Conservation (phyloP, 768 basidiomycete species). For the Termitomyces sp. region DNA sequence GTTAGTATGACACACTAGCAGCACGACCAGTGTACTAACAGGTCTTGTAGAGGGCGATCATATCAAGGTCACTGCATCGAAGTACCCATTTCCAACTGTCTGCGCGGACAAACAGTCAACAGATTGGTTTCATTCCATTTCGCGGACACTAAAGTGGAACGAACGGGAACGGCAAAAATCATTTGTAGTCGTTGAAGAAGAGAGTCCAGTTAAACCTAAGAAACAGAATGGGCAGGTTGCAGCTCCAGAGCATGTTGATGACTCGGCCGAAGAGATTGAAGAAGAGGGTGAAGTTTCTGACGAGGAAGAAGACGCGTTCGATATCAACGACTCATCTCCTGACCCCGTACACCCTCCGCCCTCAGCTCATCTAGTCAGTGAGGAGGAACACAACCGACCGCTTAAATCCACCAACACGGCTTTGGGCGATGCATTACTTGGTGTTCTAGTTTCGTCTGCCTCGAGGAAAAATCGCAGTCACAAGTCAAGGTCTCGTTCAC, state of each 20-base stretch:
- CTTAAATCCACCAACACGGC: slow-evolving; percentile 24
- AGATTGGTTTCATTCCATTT: slow-evolving; percentile 98
- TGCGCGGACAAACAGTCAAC: slow-evolving; percentile 97
- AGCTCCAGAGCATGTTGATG: slow-evolving; percentile 13
- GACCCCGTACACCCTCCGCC: slow-evolving; percentile 27
- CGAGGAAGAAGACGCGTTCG: slow-evolving; percentile 62
- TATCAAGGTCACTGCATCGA: slow-evolving; percentile 96
- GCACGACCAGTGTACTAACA: slow-evolving; percentile 4
- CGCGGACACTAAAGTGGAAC: slow-evolving; percentile 97
- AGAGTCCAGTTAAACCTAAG: slow-evolving; percentile 49
- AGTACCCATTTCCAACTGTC: slow-evolving; percentile 97
- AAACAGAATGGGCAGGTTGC: slow-evolving; percentile 13
- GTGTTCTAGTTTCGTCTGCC: slow-evolving; percentile 24
- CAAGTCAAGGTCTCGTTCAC: slow-evolving; percentile 37
- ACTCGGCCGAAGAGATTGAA: slow-evolving; percentile 20
- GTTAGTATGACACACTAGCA: slow-evolving; percentile 42
- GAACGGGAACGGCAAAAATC: slow-evolving; percentile 98
- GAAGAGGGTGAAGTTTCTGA: slow-evolving; percentile 46
- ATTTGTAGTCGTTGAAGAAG: slow-evolving; percentile 97
- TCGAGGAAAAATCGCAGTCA: slow-evolving; percentile 23
- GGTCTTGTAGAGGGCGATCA: slow-evolving; percentile 85
- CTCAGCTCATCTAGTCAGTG: slow-evolving; percentile 12
- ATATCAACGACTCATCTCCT: slow-evolving; percentile 86
- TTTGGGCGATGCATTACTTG: slow-evolving; percentile 20
- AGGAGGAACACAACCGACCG: background rate